Evolutionary conservation across 2,329 filamentous ascomycete genomes (phyloP), one percentile per base, ranked within the genome.

Genomic region (Fonsecaea multimorphosa): DNA sequence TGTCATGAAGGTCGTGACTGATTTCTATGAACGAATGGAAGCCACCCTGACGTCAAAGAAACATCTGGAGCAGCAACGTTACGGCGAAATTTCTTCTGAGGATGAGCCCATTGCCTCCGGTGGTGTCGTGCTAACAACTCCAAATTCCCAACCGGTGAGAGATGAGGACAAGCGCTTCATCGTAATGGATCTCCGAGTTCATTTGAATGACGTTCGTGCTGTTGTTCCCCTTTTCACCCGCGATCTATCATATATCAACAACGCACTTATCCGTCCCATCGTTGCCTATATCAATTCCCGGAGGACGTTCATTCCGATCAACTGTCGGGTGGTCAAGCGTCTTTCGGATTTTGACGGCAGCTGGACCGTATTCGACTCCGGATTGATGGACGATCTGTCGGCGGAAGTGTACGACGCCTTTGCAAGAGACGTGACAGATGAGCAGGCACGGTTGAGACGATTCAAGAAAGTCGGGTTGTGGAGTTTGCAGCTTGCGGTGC

Each of bases 201-300:
- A 97, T 75, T 86, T 99, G 68, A 98, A 97, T 79, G 92, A 97
- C 71, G 93, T 97, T 52, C 92, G 93, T 72, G 95, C 95, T 31
- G 89, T 91, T 2, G 93, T 99, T 1, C 95, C 95, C 0, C 85
- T 98, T 58, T 98, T 99, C 80, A 96, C 91, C 1, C 89, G 87
- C 16, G 91, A 97, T 75, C 86, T 98, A 56, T 96, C 92, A 0
- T 99, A 98, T 77, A 91, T 97, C 73, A 98, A 97, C 78, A 96
- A 96, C 77, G 93, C 95, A 1, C 87, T 98, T 3, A 92, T 98
- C 38, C 88, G 95, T 3, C 95, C 95, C 16, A 99, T 99, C 67
- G 93, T 99, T 46, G 95, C 95, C 6, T 99, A 98, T 77, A 98
- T 99, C 79, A 99, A 99, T 78, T 91, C 92, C 49, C 92, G 93